Base-by-base conservation (phyloP, 768 basidiomycete genomes). In the Mrakia frigida region DNA sequence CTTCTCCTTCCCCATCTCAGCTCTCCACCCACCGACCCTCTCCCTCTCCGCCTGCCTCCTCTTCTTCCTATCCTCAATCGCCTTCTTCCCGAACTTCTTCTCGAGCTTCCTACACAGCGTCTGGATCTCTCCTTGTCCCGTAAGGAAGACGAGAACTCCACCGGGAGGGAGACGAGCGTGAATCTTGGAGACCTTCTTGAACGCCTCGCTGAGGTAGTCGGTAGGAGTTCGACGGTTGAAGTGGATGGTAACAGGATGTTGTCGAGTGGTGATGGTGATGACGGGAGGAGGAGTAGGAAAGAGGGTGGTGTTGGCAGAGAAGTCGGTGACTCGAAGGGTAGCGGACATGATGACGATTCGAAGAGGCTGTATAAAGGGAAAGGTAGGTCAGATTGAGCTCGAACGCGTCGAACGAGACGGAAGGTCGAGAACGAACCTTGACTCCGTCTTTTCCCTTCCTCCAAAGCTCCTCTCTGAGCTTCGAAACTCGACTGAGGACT, bases 311-410 rank as follows among this genome's bases (percentile, higher is more conserved):
- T 98, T 98, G 77, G 91, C 89, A 2, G 91, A 89, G 80, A 99
- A 98, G 83, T 98, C 97, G 78, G 89, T 89, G 68, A 98, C 90
- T 35, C 94, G 92, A 9, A 98, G 88, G 0, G 97, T 98, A 5
- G 97, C 97, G 21, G 97, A 99, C 97, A 99, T 99, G 84, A 99
- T 97, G 77, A 98, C 88, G 70, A 99, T 86, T 28, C 97, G 90
- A 23, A 99, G 83, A 16, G 95, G 96, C 90, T 92, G 80, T 9
- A 61, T 7, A 31, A 21, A 43, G 50, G 1, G 28, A 37, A 28
- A 39, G 31, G 18, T 39, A 41, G 33, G 6, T 50, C 50, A 72
- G 52, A 9, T 13, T 33, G 25, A 35, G 53, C 13, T 56, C 28
- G 25, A 13, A 70, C 50, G 50, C 25, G 28, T 71, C 31, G 6